Base-by-base conservation (phyloP, 768 basidiomycete genomes). In the Sporobolomyces pararoseus region DNA sequence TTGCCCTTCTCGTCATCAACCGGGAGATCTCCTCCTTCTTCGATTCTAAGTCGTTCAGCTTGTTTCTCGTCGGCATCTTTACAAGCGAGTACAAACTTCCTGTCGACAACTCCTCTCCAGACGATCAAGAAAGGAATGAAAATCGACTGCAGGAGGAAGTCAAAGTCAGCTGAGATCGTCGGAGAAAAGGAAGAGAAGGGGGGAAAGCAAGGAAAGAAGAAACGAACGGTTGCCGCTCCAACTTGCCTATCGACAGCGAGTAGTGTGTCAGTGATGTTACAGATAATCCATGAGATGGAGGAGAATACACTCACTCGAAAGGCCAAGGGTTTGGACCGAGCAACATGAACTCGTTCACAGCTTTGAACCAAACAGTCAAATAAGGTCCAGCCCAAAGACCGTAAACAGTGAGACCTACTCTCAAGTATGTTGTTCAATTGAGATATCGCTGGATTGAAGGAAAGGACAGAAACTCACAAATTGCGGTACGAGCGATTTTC, bases 241-340 rank as follows among this genome's bases (percentile, higher is more conserved):
- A 67, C 52, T 47, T 67, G 66, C n/a, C 34, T n/a, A 47, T 17
- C 21, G 6, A 47, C 23, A 13, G 39, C 39, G 21, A 0, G 44
- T 7, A 3, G 17, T 7, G 3, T 3, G 25, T n/a, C 23, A 34
- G 25, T 27, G 34, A 25, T 27, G n/a, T n/a, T n/a, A n/a, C n/a
- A n/a, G n/a, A n/a, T n/a, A n/a, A n/a, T n/a, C n/a, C n/a, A 23
- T 14, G 46, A 14, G 46, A 47, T 7, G 21, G 21, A 47, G 25
- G 47, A 7, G 12, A 49, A 29, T 16, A 29, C 14, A 66, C 65
- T 14, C n/a, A 61, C 59, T 60, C 65, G 49, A 58, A 66, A 0
- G 50, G 65, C 65, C 65, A 66, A 4, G 46, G 37, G 17, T 67
- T 61, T 25, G 27, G 42, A 0, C 66, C 66, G 1, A 50, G 51